Conservation (phyloP, 768 basidiomycete genomes). For the Lactarius sp. region DNA sequence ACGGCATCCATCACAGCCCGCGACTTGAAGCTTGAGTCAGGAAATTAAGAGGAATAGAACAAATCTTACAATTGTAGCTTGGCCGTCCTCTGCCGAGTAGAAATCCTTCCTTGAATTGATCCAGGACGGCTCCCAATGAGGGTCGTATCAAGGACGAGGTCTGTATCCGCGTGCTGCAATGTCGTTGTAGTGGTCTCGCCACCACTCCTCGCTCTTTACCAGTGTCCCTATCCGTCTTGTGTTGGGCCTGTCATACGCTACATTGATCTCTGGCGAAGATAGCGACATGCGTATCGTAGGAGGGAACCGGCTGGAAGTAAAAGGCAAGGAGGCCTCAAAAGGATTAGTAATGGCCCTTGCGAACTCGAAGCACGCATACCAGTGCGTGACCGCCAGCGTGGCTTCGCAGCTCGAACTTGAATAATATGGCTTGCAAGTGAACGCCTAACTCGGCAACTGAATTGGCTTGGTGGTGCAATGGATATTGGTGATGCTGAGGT, state of each 20-base stretch:
- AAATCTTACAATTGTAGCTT: slow-evolving; percentile 14
- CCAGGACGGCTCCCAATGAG: slow-evolving; percentile 18
- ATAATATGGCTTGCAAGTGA: too few species aligned
- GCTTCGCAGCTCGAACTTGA: too few species aligned
- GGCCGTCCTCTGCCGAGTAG: slow-evolving; percentile 14
- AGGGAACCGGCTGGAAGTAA: neutral
- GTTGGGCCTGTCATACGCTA: neutral
- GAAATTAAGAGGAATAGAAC: neutral
- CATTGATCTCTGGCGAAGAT: neutral
- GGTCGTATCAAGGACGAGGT: slow-evolving; percentile 20
- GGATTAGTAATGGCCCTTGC: neutral
- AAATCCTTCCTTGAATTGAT: slow-evolving; percentile 2
- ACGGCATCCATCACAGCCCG: slow-evolving; percentile 21
- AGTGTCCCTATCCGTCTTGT: slow-evolving; percentile 9
- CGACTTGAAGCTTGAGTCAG: slow-evolving; percentile 2
- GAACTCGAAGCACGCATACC: neutral
- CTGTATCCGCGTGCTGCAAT: slow-evolving; percentile 8
- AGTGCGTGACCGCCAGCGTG: too few species aligned
- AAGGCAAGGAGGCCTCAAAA: neutral
- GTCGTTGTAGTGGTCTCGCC: slow-evolving; percentile 9
- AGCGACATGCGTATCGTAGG: neutral
- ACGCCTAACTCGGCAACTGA: too few species aligned
- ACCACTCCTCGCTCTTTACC: slow-evolving; percentile 16
- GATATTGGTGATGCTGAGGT: too few species aligned
- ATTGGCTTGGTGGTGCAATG: too few species aligned